These are phyloP conservation scores for Lepraria neglecta DNA, from an alignment of 495 filamentous ascomycete species.

Conservation along the genomic window DNA sequence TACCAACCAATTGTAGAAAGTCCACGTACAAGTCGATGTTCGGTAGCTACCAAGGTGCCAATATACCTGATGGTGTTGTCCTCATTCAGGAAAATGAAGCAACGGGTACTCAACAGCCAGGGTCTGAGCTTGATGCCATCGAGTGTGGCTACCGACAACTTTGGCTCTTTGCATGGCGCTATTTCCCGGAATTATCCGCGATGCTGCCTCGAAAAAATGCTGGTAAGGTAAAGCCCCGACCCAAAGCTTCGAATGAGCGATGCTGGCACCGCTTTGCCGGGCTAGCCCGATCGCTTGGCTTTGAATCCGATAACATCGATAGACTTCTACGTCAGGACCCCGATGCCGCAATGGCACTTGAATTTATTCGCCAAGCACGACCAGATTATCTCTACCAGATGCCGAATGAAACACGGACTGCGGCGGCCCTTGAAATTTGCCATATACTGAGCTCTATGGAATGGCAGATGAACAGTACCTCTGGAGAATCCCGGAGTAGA, in stretches of 20 bases:
- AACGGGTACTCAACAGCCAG: not conserved
- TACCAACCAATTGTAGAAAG: not conserved
- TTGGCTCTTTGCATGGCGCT: constrained; percentile 4
- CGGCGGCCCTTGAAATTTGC: not conserved
- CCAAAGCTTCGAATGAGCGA: not conserved
- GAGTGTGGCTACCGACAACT: not conserved
- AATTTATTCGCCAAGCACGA: not conserved
- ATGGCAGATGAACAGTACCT: not conserved
- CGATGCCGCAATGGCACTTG: not conserved
- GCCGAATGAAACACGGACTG: not conserved
- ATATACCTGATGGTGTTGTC: not conserved
- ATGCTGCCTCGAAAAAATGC: not conserved
- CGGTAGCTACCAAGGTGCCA: not conserved
- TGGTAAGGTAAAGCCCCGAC: not conserved
- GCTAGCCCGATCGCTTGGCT: not conserved
- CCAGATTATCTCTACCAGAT: constrained; percentile 1
- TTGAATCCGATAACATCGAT: not conserved
- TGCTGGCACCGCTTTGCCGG: not conserved
- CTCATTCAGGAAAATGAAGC: not conserved
- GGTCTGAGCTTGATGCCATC: not conserved
- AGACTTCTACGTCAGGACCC: not conserved
- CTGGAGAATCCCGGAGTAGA: not conserved
- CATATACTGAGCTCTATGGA: not conserved
- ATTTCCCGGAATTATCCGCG: constrained; percentile 7
- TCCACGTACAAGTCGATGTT: not conserved